These are phyloP conservation scores for Acacia acuminata DNA, from an alignment of 306 rosid genomes.

Conservation along the genomic window DNA sequence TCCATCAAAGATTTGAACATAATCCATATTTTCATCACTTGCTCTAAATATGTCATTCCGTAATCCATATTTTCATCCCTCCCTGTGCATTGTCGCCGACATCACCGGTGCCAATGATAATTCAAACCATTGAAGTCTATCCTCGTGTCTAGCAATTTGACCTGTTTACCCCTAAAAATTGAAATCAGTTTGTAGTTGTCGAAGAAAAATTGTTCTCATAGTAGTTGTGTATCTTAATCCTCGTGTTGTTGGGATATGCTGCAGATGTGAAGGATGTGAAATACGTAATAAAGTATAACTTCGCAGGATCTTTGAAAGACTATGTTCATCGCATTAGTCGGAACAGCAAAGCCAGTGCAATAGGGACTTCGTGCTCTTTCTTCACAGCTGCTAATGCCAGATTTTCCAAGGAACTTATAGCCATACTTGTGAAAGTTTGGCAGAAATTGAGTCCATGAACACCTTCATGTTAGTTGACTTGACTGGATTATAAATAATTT, in stretches of 20 bases:
- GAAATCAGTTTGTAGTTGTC: background rate
- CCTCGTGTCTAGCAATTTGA: background rate
- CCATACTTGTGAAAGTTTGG: constrained; percentile 62
- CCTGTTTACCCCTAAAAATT: background rate
- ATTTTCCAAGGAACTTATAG: constrained; percentile 51
- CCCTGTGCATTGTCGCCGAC: too few species aligned
- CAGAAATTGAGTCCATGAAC: constrained; percentile 61
- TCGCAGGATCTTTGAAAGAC: constrained; percentile 70
- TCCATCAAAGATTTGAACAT: too few species aligned
- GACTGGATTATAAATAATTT: background rate
- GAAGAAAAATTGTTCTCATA: background rate
- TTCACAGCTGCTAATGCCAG: too few species aligned
- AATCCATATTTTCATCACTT: too few species aligned
- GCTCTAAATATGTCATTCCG: too few species aligned
- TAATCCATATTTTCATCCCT: too few species aligned
- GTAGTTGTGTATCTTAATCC: background rate
- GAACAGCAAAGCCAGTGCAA: too few species aligned
- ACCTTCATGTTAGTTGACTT: constrained; percentile 45
- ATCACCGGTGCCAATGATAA: too few species aligned
- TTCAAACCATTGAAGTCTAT: background rate
- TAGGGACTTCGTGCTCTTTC: too few species aligned
- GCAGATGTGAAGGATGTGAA: constrained; percentile 36
- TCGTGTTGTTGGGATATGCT: background rate
- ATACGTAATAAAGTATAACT: constrained; percentile 62
- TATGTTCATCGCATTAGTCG: constrained; percentile 64